These are phyloP conservation scores for Cryphonectria japonica DNA, from an alignment of 2,329 filamentous ascomycete species.

Conservation along the genomic window DNA sequence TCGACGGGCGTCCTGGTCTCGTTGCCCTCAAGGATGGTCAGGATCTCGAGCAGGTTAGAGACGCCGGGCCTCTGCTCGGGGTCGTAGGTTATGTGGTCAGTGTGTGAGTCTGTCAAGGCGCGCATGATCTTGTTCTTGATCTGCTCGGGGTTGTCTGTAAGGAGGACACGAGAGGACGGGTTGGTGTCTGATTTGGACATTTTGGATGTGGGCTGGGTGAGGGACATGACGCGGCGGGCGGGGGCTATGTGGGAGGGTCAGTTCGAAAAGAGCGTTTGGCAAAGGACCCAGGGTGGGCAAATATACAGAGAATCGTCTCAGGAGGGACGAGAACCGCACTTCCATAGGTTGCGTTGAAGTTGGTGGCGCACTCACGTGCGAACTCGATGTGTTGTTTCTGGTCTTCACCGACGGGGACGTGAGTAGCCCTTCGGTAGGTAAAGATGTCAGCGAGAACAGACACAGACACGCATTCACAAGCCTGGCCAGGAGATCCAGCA, in stretches of 20 bases:
- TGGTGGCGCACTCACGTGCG: constrained; percentile 79
- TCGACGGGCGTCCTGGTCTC: constrained; percentile 44
- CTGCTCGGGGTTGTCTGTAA: constrained; percentile 69
- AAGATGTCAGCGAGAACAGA: constrained; percentile 15
- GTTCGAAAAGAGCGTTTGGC: neutral
- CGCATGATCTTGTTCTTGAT: constrained; percentile 72
- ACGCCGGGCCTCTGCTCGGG: constrained; percentile 73
- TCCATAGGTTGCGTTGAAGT: constrained; percentile 80
- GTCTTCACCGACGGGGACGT: constrained; percentile 96
- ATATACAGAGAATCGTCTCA: constrained; percentile 71
- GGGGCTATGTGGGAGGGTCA: constrained; percentile 57
- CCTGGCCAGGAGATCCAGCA: neutral
- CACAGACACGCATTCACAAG: neutral
- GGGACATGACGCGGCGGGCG: constrained; percentile 85
- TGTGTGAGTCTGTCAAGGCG: constrained; percentile 74
- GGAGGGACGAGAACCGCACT: constrained; percentile 65
- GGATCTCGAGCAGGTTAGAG: constrained; percentile 81
- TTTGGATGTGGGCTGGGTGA: constrained; percentile 76
- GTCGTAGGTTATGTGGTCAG: constrained; percentile 72
- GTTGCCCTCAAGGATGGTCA: constrained; percentile 64
- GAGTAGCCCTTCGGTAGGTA: constrained; percentile 66
- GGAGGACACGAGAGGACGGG: constrained; percentile 75
- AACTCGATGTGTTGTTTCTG: constrained; percentile 95
- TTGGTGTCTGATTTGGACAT: constrained; percentile 91
- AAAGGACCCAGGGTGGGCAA: neutral